Evolutionary conservation across 2,329 filamentous ascomycete species (phyloP).

Genomic region (Colletotrichum camelliae): DNA sequence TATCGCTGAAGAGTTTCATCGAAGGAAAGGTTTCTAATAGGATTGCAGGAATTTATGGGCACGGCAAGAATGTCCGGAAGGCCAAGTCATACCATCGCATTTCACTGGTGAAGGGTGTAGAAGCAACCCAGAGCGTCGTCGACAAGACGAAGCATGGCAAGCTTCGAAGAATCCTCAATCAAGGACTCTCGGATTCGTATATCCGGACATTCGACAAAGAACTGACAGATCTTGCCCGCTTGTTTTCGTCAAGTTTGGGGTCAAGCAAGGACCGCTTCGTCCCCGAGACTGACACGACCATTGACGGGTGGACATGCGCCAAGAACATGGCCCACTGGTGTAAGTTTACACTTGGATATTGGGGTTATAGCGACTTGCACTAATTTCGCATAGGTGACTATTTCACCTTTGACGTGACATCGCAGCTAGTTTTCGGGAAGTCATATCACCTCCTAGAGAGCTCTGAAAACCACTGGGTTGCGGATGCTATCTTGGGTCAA

Average conservation of each 20-base stretch:
- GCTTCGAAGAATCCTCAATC: slow-evolving; percentile 1
- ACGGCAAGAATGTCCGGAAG: slow-evolving; percentile 1
- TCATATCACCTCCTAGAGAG: not conserved
- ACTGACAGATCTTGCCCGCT: not conserved
- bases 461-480: not conserved
- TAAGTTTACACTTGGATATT: not conserved
- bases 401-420: slow-evolving; percentile 4
- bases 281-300: not conserved
- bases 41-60: not conserved
- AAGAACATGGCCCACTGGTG: slow-evolving; percentile 6
- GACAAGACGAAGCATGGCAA: slow-evolving; percentile 8
- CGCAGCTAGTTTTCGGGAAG: not conserved
- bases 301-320: not conserved
- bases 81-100: slow-evolving; percentile 1
- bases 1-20: not conserved
- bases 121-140: slow-evolving; percentile 3
- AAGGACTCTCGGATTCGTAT: slow-evolving; percentile 4
- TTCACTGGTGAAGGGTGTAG: not conserved
- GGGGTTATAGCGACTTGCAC: too few species aligned
- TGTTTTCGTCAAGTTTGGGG: not conserved
- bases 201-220: not conserved
- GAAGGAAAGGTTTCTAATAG: not conserved
- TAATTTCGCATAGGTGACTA: not conserved
- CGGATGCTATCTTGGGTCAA: not conserved
- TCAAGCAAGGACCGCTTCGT: not conserved